Evolutionary conservation across 1,139 yeast species (phyloP).

Genomic region (Kodamaea plutei): DNA sequence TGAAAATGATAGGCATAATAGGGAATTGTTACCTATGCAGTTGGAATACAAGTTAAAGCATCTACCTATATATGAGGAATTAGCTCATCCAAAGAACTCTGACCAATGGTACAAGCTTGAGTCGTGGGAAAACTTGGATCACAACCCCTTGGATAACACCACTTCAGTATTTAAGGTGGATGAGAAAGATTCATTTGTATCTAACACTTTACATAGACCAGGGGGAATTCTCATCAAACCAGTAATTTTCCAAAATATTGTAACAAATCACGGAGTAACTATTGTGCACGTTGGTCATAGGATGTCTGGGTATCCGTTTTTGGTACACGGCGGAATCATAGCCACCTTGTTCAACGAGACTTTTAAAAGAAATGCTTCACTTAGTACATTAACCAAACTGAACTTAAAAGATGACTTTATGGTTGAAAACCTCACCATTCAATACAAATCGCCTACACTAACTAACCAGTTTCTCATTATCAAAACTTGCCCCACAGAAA

Average conservation of each 20-base stretch:
- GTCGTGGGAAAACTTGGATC: slow-evolving; percentile 60
- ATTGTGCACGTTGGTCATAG: slow-evolving; percentile 75
- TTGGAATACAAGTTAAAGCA: slow-evolving; percentile 47
- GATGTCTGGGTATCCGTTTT: slow-evolving; percentile 81
- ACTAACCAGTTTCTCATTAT: slow-evolving; percentile 78
- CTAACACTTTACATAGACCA: slow-evolving; percentile 45
- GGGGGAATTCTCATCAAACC: slow-evolving; percentile 82
- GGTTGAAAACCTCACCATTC: slow-evolving; percentile 49
- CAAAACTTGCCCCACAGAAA: slow-evolving; percentile 41
- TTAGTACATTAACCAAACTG: slow-evolving; percentile 28
- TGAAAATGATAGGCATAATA: slow-evolving; percentile 17
- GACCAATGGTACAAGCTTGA: slow-evolving; percentile 43
- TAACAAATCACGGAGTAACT: slow-evolving; percentile 58
- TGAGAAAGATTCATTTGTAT: slow-evolving; percentile 20
- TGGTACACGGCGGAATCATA: slow-evolving; percentile 86
- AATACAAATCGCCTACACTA: slow-evolving; percentile 69
- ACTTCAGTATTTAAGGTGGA: slow-evolving; percentile 21
- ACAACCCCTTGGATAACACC: slow-evolving; percentile 32
- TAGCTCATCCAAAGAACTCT: slow-evolving; percentile 36
- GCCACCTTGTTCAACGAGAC: slow-evolving; percentile 81
- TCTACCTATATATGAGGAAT: slow-evolving; percentile 49
- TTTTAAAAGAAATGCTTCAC: slow-evolving; percentile 54
- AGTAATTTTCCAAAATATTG: slow-evolving; percentile 56
- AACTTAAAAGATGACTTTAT: slow-evolving; percentile 39
- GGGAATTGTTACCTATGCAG: slow-evolving; percentile 16